phyloP scores from a whole-genome alignment of 345 rosid genomes.

The Acer yangbiense region DNA sequence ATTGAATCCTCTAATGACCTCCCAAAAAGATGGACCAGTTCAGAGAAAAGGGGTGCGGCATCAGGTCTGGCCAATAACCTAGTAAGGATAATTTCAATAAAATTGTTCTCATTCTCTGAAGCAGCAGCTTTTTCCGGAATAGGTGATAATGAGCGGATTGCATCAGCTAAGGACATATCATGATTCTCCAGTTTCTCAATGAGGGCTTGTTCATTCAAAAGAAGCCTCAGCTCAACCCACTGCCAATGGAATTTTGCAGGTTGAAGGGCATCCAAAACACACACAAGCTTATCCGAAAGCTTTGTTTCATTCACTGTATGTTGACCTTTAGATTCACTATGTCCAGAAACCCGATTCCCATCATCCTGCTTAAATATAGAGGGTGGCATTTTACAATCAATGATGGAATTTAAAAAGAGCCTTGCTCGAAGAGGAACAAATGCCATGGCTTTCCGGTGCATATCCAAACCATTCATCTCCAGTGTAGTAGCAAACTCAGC shows the following conservation, averaged over 20 bases:
- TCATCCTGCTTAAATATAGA: conserved; percentile 54
- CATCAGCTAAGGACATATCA: conserved; percentile 72
- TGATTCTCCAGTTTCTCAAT: conserved; percentile 79
- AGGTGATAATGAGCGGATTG: conserved; percentile 73
- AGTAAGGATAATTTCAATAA: conserved; percentile 84
- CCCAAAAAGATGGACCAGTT: conserved; percentile 94
- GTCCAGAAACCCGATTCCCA: conserved; percentile 48
- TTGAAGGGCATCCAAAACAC: conserved; percentile 75
- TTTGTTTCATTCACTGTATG: conserved; percentile 59
- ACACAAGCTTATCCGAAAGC: conserved; percentile 82
- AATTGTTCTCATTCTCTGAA: conserved; percentile 88
- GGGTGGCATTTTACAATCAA: conserved; percentile 76
- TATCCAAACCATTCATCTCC: conserved; percentile 70
- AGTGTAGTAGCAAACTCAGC: conserved; percentile 78
- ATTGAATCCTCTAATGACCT: conserved; percentile 94
- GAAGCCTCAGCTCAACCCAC: conserved; percentile 98
- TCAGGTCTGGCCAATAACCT: conserved; percentile 97
- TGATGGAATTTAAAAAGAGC: conserved; percentile 77
- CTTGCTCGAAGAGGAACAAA: conserved; percentile 95
- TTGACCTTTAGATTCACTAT: conserved; percentile 50
- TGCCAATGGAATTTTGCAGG: conserved; percentile 99
- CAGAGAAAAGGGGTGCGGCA: conserved; percentile 92
- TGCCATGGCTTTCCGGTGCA: conserved; percentile 66
- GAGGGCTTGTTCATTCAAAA: conserved; percentile 91
- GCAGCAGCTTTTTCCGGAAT: conserved; percentile 69